phyloP scores from a whole-genome alignment of 2,329 filamentous ascomycete species.

The Coniochaeta ligniaria region DNA sequence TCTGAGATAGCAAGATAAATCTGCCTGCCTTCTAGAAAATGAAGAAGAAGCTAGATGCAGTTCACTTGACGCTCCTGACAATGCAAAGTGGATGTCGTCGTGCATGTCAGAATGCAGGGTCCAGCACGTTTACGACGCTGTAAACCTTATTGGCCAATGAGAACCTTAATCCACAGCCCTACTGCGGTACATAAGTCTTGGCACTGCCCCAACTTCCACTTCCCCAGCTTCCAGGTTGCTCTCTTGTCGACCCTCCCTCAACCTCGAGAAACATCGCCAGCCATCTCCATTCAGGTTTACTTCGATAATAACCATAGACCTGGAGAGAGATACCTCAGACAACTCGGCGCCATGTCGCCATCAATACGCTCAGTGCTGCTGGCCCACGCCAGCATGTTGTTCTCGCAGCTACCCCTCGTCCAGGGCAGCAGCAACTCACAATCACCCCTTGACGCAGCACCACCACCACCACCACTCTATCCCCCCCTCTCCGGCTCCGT shows the following conservation, averaged over 20 bases:
- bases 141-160: neutral
- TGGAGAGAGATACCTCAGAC: neutral
- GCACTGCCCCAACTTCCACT: neutral
- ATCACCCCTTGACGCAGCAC: slow-evolving; percentile 15
- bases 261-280: neutral
- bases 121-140: neutral
- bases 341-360: slow-evolving; percentile 10
- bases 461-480: slow-evolving; percentile 24
- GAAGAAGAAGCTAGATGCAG: too few species aligned
- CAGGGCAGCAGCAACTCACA: slow-evolving; percentile 9
- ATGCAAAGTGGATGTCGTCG: too few species aligned
- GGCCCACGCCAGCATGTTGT: slow-evolving; percentile 23
- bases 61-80: too few species aligned
- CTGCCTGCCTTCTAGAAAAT: too few species aligned
- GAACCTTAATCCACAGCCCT: neutral
- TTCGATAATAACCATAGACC: neutral
- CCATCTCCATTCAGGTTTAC: neutral
- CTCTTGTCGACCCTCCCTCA: neutral
- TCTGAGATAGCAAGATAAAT: too few species aligned
- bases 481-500: slow-evolving; percentile 26
- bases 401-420: slow-evolving; percentile 23
- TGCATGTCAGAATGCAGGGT: too few species aligned
- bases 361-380: slow-evolving; percentile 23
- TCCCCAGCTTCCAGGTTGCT: neutral
- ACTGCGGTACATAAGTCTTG: neutral